phyloP scores from a whole-genome alignment of 257 asterid genomes.

The Parsonsia alboflavescens region DNA sequence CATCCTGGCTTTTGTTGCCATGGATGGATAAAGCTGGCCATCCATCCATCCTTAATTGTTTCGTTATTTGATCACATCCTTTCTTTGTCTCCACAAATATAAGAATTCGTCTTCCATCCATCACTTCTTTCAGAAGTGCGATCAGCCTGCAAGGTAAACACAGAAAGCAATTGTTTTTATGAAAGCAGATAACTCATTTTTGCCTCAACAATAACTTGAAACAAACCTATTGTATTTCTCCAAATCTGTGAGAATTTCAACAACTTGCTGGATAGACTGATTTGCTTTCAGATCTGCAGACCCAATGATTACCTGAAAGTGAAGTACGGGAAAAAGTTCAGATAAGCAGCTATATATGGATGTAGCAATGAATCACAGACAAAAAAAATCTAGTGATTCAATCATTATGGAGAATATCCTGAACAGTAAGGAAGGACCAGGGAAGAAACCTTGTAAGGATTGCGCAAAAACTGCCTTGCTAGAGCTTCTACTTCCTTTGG shows the following conservation, averaged over 20 bases:
- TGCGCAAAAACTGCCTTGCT: constrained; percentile 78
- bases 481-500: constrained; percentile 83
- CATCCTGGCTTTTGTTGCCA: constrained; percentile 89
- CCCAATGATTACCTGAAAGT: constrained; percentile 68
- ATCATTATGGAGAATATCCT: neutral
- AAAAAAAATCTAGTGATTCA: neutral
- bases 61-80: constrained; percentile 87
- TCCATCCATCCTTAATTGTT: constrained; percentile 87
- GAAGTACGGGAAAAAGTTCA: neutral
- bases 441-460: constrained; percentile 67
- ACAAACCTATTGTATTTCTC: constrained; percentile 87
- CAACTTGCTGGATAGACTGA: constrained; percentile 67
- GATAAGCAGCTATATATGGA: neutral
- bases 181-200: neutral
- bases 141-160: constrained; percentile 49
- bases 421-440: neutral
- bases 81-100: constrained; percentile 89
- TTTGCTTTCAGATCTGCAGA: constrained; percentile 79
- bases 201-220: neutral
- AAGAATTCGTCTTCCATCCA: constrained; percentile 81
- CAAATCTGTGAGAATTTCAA: constrained; percentile 71
- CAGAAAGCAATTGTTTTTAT: constrained; percentile 23
- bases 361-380: neutral
- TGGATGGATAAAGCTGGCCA: constrained; percentile 96
- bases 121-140: constrained; percentile 63